Percentiles rank a stretch among this genome's conserved stretches.
phyloP scores from a whole-genome alignment of 2,329 filamentous ascomycete genomes.

The Endothia cerciana region DNA sequence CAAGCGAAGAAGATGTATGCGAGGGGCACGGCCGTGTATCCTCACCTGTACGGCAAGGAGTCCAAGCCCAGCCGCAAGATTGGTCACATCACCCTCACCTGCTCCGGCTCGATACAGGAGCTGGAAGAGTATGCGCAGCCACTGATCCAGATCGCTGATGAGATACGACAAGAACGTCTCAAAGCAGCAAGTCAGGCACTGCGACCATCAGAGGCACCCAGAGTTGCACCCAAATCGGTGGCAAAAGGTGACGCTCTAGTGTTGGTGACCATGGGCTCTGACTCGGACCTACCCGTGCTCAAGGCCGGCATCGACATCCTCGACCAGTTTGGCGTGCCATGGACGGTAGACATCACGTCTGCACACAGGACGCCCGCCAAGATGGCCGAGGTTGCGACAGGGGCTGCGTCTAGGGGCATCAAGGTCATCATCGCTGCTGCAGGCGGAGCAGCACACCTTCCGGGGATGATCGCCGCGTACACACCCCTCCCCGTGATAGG shows the following conservation, averaged over 20 bases:
- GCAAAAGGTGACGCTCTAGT: constrained; percentile 58
- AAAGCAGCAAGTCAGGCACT: constrained; percentile 44
- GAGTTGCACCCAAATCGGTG: constrained; percentile 17
- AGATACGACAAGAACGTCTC: constrained; percentile 60
- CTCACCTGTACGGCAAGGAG: constrained; percentile 92
- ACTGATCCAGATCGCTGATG: constrained; percentile 68
- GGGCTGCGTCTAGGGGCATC: constrained; percentile 67
- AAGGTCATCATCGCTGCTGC: constrained; percentile 77
- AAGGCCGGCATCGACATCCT: constrained; percentile 69
- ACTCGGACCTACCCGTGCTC: constrained; percentile 74
- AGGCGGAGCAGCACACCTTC: constrained; percentile 73
- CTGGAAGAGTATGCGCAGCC: constrained; percentile 63
- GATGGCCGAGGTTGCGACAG: constrained; percentile 70
- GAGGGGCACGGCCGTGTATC: constrained; percentile 53
- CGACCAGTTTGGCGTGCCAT: constrained; percentile 71
- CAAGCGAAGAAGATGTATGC: constrained; percentile 49
- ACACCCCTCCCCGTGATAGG: constrained; percentile 77
- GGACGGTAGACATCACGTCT: constrained; percentile 75
- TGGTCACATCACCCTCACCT: constrained; percentile 86
- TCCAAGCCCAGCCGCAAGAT: constrained; percentile 91
- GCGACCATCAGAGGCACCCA: constrained; percentile 39
- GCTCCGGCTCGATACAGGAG: constrained; percentile 68
- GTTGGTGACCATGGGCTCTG: constrained; percentile 82
- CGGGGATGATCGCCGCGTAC: constrained; percentile 75
- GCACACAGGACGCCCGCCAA: constrained; percentile 74